phyloP scores from a whole-genome alignment of 805 yeast species.

The Saturnispora sanitii region DNA sequence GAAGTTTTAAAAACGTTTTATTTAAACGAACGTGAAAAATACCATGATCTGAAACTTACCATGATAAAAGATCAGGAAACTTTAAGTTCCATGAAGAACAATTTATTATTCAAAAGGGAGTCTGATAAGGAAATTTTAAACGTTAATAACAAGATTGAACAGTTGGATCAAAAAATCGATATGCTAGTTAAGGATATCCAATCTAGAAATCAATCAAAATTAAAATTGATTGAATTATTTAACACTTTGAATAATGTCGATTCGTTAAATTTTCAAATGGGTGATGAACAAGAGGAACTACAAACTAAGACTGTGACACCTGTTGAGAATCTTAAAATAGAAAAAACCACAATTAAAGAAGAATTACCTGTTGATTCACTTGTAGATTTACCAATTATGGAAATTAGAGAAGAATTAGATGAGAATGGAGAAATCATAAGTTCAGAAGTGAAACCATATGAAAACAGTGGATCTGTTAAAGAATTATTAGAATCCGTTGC shows the following conservation, averaged over 20 bases:
- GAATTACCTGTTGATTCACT: background rate
- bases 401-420: conserved; percentile 75
- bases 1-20: conserved; percentile 20
- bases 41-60: conserved; percentile 13
- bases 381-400: conserved; percentile 50
- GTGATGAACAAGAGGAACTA: conserved; percentile 5
- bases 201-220: conserved; percentile 25
- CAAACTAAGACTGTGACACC: too few species aligned
- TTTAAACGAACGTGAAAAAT: conserved; percentile 20
- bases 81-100: background rate
- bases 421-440: conserved; percentile 65
- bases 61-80: conserved; percentile 15
- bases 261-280: conserved; percentile 17
- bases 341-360: background rate
- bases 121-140: conserved; percentile 16
- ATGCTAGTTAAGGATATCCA: conserved; percentile 28
- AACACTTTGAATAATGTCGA: conserved; percentile 17
- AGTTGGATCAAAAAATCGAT: conserved; percentile 11
- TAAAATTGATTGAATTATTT: conserved; percentile 23
- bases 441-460: conserved; percentile 33
- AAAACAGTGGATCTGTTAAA: conserved; percentile 4
- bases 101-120: conserved; percentile 17
- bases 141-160: conserved; percentile 10
- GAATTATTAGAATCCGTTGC: background rate
- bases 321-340: background rate